These are phyloP conservation scores for Tubosaeta sp. DNA, from an alignment of 768 basidiomycete genomes.

Conservation along the genomic window DNA sequence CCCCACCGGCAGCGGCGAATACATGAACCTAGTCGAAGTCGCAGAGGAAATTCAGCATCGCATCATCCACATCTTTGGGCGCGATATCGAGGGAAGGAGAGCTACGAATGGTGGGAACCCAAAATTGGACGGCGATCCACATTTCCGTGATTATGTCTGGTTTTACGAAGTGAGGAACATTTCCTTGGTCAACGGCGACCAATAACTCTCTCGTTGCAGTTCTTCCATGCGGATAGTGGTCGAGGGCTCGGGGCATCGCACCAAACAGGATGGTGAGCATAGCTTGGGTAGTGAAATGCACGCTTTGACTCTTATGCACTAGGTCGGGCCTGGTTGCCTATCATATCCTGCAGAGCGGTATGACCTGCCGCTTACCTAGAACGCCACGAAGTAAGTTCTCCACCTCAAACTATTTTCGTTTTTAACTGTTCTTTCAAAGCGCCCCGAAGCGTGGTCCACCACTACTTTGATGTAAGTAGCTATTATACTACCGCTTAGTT, in stretches of 20 bases:
- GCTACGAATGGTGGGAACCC: conserved; percentile 90
- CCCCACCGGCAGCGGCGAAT: conserved; percentile 95
- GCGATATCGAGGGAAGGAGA: conserved; percentile 79
- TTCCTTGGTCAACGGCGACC: not conserved
- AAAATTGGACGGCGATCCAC: conserved; percentile 84
- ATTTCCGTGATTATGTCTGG: conserved; percentile 96
- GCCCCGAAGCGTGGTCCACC: conserved; percentile 78
- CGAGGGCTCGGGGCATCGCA: conserved; percentile 95
- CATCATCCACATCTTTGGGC: conserved; percentile 98
- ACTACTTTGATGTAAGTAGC: conserved; percentile 86
- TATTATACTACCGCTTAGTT: not conserved
- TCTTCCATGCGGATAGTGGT: conserved; percentile 93
- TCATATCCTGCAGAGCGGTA: conserved; percentile 87
- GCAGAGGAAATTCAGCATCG: conserved; percentile 99
- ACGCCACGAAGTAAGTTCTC: conserved; percentile 81
- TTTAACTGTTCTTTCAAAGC: conserved; percentile 42
- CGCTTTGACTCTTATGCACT: not conserved
- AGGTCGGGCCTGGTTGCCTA: conserved; percentile 90
- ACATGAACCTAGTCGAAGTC: conserved; percentile 90
- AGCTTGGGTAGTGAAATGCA: not conserved
- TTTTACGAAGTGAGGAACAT: conserved; percentile 75
- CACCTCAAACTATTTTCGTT: not conserved
- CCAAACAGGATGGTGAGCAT: conserved; percentile 88
- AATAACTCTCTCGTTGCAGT: conserved; percentile 41
- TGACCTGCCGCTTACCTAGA: conserved; percentile 84